phyloP scores from a whole-genome alignment of 768 basidiomycete genomes.

The Xerocomellus amylosporus region DNA sequence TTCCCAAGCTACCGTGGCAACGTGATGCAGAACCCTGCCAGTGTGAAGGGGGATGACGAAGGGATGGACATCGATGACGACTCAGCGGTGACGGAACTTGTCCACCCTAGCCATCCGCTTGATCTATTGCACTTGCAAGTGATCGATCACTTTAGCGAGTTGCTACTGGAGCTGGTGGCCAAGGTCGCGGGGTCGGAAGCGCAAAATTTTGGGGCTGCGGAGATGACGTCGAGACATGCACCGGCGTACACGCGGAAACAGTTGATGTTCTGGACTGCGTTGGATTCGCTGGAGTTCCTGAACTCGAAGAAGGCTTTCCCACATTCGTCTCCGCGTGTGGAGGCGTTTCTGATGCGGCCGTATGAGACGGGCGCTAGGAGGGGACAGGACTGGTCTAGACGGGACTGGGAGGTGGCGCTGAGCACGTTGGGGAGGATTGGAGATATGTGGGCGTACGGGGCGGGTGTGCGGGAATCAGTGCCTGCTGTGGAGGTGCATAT shows the following conservation, averaged over 20 bases:
- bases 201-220: constrained; percentile 33
- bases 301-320: constrained; percentile 35
- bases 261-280: constrained; percentile 49
- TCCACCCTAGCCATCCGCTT: constrained; percentile 53
- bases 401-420: constrained; percentile 62
- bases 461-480: constrained; percentile 53
- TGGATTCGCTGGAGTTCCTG: constrained; percentile 60
- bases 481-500: constrained; percentile 48
- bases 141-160: constrained; percentile 62
- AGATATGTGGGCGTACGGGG: constrained; percentile 49
- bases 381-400: constrained; percentile 73
- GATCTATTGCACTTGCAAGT: constrained; percentile 68
- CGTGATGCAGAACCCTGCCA: constrained; percentile 9
- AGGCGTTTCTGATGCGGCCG: constrained; percentile 51
- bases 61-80: constrained; percentile 67
- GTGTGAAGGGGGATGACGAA: constrained; percentile 36
- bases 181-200: constrained; percentile 52
- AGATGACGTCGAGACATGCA: constrained; percentile 52
- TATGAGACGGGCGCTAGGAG: constrained; percentile 52
- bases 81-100: constrained; percentile 29
- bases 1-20: constrained; percentile 38
- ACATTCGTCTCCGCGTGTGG: constrained; percentile 44
- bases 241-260: constrained; percentile 45
- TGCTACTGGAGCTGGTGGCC: constrained; percentile 56
- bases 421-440: constrained; percentile 47